These are phyloP conservation scores for Candida takata DNA, from an alignment of 805 yeast species.

Conservation along the genomic window DNA sequence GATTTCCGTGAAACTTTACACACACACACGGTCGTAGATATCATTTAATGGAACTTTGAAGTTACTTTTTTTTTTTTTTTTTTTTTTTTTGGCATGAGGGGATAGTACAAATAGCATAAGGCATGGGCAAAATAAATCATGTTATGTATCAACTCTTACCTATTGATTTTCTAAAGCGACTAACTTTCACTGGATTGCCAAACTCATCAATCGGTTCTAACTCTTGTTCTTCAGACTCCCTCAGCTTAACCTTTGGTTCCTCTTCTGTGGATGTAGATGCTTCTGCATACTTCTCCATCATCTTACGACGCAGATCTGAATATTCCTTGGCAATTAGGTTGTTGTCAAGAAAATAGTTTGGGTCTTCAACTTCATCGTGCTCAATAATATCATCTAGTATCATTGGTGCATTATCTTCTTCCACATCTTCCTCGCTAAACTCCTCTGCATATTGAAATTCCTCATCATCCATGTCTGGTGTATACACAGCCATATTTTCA, in stretches of 20 bases:
- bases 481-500: constrained; percentile 17
- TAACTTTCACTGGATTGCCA: constrained; percentile 52
- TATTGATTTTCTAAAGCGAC: constrained; percentile 53
- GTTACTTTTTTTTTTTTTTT: too few species aligned
- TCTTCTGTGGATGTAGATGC: constrained; percentile 3
- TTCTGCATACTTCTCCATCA: constrained; percentile 23
- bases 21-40: too few species aligned
- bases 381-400: constrained; percentile 38
- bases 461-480: constrained; percentile 27
- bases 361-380: constrained; percentile 26
- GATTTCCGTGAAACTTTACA: too few species aligned
- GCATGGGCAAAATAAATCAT: too few species aligned
- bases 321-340: constrained; percentile 25
- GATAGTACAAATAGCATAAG: too few species aligned
- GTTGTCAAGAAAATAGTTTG: constrained; percentile 22
- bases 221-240: constrained; percentile 44
- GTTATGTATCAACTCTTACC: not conserved
- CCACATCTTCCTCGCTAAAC: constrained; percentile 24
- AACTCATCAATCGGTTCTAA: constrained; percentile 61
- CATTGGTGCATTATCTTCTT: constrained; percentile 32
- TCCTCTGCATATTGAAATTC: constrained; percentile 19
- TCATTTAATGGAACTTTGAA: too few species aligned
- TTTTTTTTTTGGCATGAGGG: too few species aligned
- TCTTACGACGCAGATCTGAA: constrained; percentile 23
- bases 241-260: constrained; percentile 8